Percentiles rank a stretch among this genome's conserved stretches.
phyloP scores from a whole-genome alignment of 2,329 filamentous ascomycete species.

The Alternaria alternata region DNA sequence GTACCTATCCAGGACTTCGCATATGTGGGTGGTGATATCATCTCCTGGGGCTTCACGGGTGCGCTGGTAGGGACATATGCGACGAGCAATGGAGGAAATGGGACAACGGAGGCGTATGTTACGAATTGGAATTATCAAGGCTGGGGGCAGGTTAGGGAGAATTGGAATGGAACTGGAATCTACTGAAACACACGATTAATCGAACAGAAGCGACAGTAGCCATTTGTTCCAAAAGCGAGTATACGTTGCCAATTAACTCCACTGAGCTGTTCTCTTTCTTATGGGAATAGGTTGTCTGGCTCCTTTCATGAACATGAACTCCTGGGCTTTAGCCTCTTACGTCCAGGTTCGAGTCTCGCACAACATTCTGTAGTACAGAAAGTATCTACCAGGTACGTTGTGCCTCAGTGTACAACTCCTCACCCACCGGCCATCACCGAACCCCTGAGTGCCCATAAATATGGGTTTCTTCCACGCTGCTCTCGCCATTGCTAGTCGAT shows the following conservation, averaged over 20 bases:
- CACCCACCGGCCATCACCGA: background rate
- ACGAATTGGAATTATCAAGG: conserved; percentile 54
- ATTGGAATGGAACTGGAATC: conserved; percentile 4
- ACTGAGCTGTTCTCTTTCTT: background rate
- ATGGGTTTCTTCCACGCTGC: background rate
- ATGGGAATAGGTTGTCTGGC: no score
- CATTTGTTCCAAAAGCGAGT: background rate
- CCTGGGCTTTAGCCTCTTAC: background rate
- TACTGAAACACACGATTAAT: background rate
- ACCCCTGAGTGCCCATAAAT: background rate
- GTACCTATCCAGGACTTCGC: conserved; percentile 27
- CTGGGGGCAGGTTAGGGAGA: conserved; percentile 28
- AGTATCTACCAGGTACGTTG: background rate
- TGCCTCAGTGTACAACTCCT: background rate
- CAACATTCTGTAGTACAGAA: background rate
- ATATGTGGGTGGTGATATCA: conserved; percentile 33
- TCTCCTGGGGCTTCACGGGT: conserved; percentile 52
- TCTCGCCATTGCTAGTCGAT: background rate
- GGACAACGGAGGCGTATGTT: conserved; percentile 57
- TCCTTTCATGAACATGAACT: background rate
- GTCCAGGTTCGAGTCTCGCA: background rate
- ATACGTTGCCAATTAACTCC: background rate
- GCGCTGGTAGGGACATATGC: conserved; percentile 62
- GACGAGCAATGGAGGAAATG: conserved; percentile 60
- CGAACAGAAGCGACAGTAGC: background rate